A percentile compares a stretch with the other conserved stretches of the same genome.
Evolutionary conservation across 352 stramenopile genomes (phyloP).

Genomic region (Phytophthora meadii): DNA sequence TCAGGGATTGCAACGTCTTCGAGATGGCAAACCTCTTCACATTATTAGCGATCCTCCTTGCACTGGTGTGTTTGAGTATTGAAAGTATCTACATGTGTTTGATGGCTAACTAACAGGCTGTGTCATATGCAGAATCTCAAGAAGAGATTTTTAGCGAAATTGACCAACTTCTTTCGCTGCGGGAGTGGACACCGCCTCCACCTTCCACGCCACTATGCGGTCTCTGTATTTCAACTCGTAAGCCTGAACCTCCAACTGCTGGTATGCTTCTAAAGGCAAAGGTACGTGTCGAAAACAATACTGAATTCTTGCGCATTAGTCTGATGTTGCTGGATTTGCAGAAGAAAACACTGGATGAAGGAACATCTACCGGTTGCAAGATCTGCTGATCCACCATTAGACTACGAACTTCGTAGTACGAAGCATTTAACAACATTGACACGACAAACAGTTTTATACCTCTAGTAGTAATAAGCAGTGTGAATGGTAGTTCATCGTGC

Average conservation of each 20-base stretch:
- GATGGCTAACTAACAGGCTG: not conserved
- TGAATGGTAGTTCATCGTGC: too few species aligned
- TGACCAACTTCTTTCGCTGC: conserved; percentile 59
- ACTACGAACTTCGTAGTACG: too few species aligned
- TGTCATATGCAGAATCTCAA: conserved; percentile 57
- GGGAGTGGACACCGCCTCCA: conserved; percentile 60
- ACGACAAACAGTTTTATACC: too few species aligned
- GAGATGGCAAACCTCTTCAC: conserved; percentile 51
- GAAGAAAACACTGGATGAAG: conserved; percentile 28
- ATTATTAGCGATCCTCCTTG: conserved; percentile 53
- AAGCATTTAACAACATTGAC: too few species aligned
- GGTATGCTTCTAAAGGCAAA: conserved; percentile 28
- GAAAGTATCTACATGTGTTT: not conserved
- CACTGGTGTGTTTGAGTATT: conserved; percentile 38
- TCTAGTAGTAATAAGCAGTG: too few species aligned
- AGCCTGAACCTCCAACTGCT: conserved; percentile 21
- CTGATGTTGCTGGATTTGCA: conserved; percentile 10
- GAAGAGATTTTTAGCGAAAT: conserved; percentile 82
- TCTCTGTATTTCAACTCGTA: conserved; percentile 33
- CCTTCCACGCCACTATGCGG: conserved; percentile 45
- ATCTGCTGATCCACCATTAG: conserved; percentile 22
- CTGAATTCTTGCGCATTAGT: not conserved
- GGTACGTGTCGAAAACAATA: conserved; percentile 10
- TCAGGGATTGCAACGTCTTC: conserved; percentile 60
- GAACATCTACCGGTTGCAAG: conserved; percentile 24